Base-by-base conservation (phyloP, 768 basidiomycete genomes). In the Cystobasidiopsis lactophilus region DNA sequence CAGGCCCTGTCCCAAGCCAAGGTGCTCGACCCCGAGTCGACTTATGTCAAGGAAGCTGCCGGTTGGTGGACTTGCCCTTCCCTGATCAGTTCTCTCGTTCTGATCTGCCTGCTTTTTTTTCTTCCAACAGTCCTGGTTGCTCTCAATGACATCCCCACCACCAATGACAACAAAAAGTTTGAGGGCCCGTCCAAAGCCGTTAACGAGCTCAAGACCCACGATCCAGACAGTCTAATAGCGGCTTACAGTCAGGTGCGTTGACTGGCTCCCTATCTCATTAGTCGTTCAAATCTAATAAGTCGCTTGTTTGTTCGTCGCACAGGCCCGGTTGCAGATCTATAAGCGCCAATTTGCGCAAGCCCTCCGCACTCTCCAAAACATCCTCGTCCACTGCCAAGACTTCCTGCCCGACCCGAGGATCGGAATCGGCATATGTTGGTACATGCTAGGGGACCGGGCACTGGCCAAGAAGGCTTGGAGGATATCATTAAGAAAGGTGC, bases 401-500 rank as follows among this genome's bases (percentile, higher is more conserved):
- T 86, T 83, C 67, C 69, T 73, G 24, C 93, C 91, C 0, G 91
- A 98, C 66, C 91, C 93, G 31, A 77, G 93, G 5, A 81, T 96
- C 53, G 93, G 93, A 18, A 85, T 96, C 38, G 93, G 93, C 9
- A 69, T 98, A 3, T 95, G 91, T 66, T 70, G 86, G 21, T 96
- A 85, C 85, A 77, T 82, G 3, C 70, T 93, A 69, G 82, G 82
- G 54, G 76, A 91, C 59, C 80, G 79, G 56, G 72, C 73, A 2
- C 80, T 79, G 59, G 93, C 91, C 0, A 79, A 77, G 58, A 74
- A 74, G 23, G 91, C 91, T 0, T 98, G 93, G 91, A 75, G 86
- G 61, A 73, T 89, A 31, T 83, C 83, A 58, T 64, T 85, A 51
- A 82, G 83, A 67, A 76, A 86, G 58, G 33, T 35, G 33, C 33